phyloP scores from a whole-genome alignment of 768 basidiomycete genomes.

The Termitomyces sp. region DNA sequence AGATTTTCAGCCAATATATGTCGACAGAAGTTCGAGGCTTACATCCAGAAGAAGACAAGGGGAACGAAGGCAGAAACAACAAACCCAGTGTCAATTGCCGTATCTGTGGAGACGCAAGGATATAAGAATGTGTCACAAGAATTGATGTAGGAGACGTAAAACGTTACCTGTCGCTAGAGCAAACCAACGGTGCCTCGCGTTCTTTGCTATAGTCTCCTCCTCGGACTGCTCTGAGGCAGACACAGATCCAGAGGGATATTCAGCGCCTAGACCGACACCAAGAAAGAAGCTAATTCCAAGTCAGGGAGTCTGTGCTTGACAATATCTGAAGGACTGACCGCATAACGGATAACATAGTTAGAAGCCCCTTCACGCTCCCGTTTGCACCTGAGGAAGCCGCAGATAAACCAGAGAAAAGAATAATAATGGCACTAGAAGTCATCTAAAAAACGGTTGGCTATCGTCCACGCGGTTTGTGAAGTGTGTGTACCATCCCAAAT shows the following conservation, averaged over 20 bases:
- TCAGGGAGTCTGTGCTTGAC: neutral
- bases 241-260: conserved; percentile 87
- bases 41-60: conserved; percentile 87
- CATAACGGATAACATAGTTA: conserved; percentile 73
- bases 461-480: neutral
- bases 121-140: neutral
- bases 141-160: neutral
- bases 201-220: conserved; percentile 66
- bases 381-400: conserved; percentile 78
- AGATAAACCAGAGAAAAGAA: conserved; percentile 75
- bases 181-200: conserved; percentile 80
- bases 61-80: conserved; percentile 77
- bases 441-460: conserved; percentile 39
- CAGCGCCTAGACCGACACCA: conserved; percentile 84
- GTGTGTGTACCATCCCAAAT: conserved; percentile 65
- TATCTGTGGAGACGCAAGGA: conserved; percentile 34
- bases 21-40: conserved; percentile 15
- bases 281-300: conserved; percentile 59
- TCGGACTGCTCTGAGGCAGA: conserved; percentile 88
- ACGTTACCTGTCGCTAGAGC: conserved; percentile 78
- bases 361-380: conserved; percentile 56
- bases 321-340: conserved; percentile 39
- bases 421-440: conserved; percentile 78
- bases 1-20: neutral
- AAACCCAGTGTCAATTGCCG: conserved; percentile 82